Evolutionary conservation across 306 rosid species (phyloP).

Genomic region (Cucurbita maxima): DNA sequence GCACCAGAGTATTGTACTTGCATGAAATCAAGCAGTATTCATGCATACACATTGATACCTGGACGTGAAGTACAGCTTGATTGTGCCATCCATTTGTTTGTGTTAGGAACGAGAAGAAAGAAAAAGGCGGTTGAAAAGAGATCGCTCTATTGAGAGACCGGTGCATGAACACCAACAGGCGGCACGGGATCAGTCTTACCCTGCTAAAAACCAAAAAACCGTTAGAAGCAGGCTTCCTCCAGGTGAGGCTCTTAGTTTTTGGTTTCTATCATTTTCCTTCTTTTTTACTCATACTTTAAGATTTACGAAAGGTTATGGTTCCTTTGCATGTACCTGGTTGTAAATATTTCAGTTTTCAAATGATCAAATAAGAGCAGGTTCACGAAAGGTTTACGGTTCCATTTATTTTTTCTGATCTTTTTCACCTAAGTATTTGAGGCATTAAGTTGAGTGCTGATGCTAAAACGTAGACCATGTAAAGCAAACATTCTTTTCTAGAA

Average conservation of each 20-base stretch:
- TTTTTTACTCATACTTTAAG: not conserved
- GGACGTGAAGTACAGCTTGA: slow-evolving; percentile 2
- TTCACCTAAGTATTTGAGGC: not conserved
- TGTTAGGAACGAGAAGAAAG: slow-evolving; percentile 96
- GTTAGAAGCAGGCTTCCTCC: slow-evolving; percentile 81
- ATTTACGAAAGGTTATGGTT: not conserved
- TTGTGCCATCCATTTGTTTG: slow-evolving; percentile 16
- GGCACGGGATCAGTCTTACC: slow-evolving; percentile 44
- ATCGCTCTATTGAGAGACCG: slow-evolving; percentile 73
- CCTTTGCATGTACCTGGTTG: not conserved
- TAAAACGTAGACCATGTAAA: not conserved
- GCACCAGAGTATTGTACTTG: not conserved
- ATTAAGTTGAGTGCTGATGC: not conserved
- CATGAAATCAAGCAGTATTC: not conserved
- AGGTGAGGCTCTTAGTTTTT: slow-evolving; percentile 36
- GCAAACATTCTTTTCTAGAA: not conserved
- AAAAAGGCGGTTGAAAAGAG: slow-evolving; percentile 64
- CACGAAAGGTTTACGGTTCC: not conserved
- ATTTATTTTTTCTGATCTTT: not conserved
- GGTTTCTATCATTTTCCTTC: not conserved
- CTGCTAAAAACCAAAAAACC: slow-evolving; percentile 33
- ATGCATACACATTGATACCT: not conserved
- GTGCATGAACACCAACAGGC: slow-evolving; percentile 39
- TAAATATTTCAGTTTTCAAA: not conserved
- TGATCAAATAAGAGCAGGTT: not conserved